Percentiles rank a stretch among this genome's conserved stretches.
These are phyloP conservation scores for Suillus tomentosus DNA, from an alignment of 768 basidiomycete species.

Conservation along the genomic window DNA sequence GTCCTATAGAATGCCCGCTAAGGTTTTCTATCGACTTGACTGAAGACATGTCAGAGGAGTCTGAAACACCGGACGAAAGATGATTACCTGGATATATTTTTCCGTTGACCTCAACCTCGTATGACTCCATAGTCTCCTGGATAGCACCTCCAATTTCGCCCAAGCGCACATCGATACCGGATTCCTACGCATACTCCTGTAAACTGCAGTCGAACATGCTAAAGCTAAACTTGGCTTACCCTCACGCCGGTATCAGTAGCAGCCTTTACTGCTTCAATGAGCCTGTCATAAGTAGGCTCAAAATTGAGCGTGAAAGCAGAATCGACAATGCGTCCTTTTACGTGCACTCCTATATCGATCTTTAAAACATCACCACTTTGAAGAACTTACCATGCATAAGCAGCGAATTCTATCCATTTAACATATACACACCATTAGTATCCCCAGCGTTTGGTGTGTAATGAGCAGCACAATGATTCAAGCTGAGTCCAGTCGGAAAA, in stretches of 20 bases:
- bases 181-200: slow-evolving; percentile 53
- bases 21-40: slow-evolving; percentile 95
- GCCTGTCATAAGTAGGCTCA: slow-evolving; percentile 86
- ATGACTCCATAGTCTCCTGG: slow-evolving; percentile 99
- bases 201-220: slow-evolving; percentile 6
- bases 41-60: slow-evolving; percentile 30
- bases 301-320: slow-evolving; percentile 94
- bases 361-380: slow-evolving; percentile 87
- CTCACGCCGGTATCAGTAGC: slow-evolving; percentile 92
- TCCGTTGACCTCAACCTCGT: slow-evolving; percentile 91
- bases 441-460: slow-evolving; percentile 96
- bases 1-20: slow-evolving; percentile 91
- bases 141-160: slow-evolving; percentile 91
- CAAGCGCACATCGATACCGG: slow-evolving; percentile 93
- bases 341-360: slow-evolving; percentile 97
- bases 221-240: slow-evolving; percentile 41
- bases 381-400: slow-evolving; percentile 57
- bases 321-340: slow-evolving; percentile 92
- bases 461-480: slow-evolving; percentile 96
- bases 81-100: slow-evolving; percentile 74
- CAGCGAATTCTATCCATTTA: slow-evolving; percentile 1
- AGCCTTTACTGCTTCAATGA: slow-evolving; percentile 89
- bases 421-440: slow-evolving; percentile 59
- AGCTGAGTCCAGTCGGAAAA: slow-evolving; percentile 93
- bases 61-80: slow-evolving; percentile 3